phyloP scores from a whole-genome alignment of 495 filamentous ascomycete genomes.

The Penicillium goetzii region DNA sequence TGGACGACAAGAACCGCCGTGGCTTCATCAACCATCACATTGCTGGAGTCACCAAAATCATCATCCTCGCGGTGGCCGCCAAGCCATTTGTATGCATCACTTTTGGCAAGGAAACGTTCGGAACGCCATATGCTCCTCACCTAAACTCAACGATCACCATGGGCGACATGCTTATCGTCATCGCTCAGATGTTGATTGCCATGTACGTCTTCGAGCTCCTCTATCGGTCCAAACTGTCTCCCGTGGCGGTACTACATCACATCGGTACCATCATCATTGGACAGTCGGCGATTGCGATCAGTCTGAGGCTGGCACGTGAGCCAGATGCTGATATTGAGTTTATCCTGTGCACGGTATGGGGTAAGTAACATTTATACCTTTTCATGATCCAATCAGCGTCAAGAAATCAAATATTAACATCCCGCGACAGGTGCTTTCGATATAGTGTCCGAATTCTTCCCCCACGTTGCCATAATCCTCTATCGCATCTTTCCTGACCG shows the following conservation, averaged over 20 bases:
- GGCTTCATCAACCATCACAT: conserved; percentile 58
- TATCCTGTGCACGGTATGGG: conserved; percentile 53
- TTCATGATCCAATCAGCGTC: not conserved
- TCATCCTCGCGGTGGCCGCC: conserved; percentile 45
- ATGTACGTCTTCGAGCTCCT: conserved; percentile 56
- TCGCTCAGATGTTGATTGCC: conserved; percentile 48
- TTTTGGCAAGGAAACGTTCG: conserved; percentile 39
- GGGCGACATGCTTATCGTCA: conserved; percentile 50
- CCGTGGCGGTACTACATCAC: conserved; percentile 50
- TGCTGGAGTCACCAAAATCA: conserved; percentile 48
- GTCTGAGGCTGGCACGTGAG: conserved; percentile 41
- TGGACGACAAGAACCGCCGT: conserved; percentile 43
- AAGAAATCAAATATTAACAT: not conserved
- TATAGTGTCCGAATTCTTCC: conserved; percentile 53
- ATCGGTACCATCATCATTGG: conserved; percentile 53
- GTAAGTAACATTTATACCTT: conserved; percentile 28
- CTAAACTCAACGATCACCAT: conserved; percentile 36
- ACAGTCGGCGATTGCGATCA: conserved; percentile 50
- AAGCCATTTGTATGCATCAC: conserved; percentile 51
- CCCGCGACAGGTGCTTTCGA: conserved; percentile 49
- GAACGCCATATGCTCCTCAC: conserved; percentile 31
- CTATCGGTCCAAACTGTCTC: conserved; percentile 47
- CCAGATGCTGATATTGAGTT: conserved; percentile 54
- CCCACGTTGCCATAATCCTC: conserved; percentile 53
- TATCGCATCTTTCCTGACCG: conserved; percentile 47